Evolutionary conservation across 2,329 filamentous ascomycete genomes (phyloP).

Genomic region (Phaeosphaeria sp.): DNA sequence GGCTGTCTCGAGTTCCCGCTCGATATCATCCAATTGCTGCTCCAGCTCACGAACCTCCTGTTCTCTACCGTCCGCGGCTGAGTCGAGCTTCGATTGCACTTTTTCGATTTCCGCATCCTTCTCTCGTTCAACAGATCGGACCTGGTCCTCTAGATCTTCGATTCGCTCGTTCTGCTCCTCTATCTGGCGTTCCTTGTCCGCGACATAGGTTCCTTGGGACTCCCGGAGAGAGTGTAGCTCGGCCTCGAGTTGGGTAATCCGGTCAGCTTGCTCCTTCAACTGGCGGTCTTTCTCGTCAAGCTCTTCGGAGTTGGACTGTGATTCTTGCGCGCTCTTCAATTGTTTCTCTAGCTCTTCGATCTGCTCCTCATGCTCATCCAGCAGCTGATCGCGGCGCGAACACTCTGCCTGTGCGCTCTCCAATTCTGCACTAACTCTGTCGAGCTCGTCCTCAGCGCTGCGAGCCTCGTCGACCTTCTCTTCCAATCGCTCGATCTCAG

Average conservation of each 20-base stretch:
- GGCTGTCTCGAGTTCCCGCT: slow-evolving; percentile 33
- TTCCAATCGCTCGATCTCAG: slow-evolving; percentile 44
- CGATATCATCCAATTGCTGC: slow-evolving; percentile 45
- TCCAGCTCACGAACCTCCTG: slow-evolving; percentile 58
- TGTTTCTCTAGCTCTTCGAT: slow-evolving; percentile 43
- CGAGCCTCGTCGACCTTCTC: slow-evolving; percentile 41
- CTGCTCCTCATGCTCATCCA: slow-evolving; percentile 48
- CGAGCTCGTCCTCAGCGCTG: slow-evolving; percentile 41
- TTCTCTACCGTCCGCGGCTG: slow-evolving; percentile 49
- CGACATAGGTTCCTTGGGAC: slow-evolving; percentile 24
- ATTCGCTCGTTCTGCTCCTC: slow-evolving; percentile 43
- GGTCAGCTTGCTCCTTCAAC: slow-evolving; percentile 37
- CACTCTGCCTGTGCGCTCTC: slow-evolving; percentile 44
- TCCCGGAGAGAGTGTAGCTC: slow-evolving; percentile 34
- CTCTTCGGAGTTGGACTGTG: slow-evolving; percentile 25
- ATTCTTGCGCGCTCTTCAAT: slow-evolving; percentile 37
- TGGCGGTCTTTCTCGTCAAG: slow-evolving; percentile 39
- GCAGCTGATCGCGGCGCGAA: slow-evolving; percentile 39
- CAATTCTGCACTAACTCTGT: slow-evolving; percentile 44
- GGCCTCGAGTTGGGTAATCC: slow-evolving; percentile 36
- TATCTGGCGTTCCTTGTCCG: slow-evolving; percentile 38
- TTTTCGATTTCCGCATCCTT: slow-evolving; percentile 53
- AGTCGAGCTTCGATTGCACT: slow-evolving; percentile 50
- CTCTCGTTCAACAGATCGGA: slow-evolving; percentile 31
- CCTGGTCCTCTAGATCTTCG: slow-evolving; percentile 42